A percentile compares a stretch with the other conserved stretches of the same genome.
phyloP scores from a whole-genome alignment of 1,284 basidiomycete genomes.

The Grifola frondosa region DNA sequence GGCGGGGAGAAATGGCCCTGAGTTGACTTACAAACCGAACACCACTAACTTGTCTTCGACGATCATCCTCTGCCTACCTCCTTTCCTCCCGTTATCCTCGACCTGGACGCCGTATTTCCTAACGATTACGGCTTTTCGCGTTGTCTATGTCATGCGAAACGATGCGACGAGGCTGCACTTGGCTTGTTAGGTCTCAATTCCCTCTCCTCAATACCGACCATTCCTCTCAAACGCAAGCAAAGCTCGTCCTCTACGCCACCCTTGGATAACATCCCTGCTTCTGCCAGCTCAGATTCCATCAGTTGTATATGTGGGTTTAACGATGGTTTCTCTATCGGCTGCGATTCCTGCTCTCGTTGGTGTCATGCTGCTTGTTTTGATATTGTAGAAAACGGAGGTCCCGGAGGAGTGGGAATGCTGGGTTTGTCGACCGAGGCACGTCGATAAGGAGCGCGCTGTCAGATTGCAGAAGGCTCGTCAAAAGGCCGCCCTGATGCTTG shows the following conservation, averaged over 20 bases:
- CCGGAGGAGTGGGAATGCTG: conserved; percentile 77
- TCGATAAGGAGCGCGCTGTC: conserved; percentile 48
- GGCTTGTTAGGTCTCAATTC: conserved; percentile 47
- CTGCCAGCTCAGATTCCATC: conserved; percentile 42
- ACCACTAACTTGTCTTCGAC: too few species aligned
- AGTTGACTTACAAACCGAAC: too few species aligned
- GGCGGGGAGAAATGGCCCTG: too few species aligned
- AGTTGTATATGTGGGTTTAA: conserved; percentile 76
- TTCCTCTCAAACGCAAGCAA: conserved; percentile 45
- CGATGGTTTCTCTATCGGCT: conserved; percentile 92
- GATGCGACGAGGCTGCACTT: conserved; percentile 51
- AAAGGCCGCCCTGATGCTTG: conserved; percentile 22
- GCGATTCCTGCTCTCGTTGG: conserved; percentile 88
- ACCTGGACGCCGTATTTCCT: background rate
- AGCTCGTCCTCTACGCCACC: conserved; percentile 7
- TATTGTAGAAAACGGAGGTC: conserved; percentile 63
- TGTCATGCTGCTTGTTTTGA: conserved; percentile 89
- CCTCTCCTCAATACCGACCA: conserved; percentile 34
- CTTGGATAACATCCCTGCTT: conserved; percentile 8
- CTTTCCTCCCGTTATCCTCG: background rate
- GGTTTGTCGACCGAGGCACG: conserved; percentile 50
- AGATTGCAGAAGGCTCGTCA: conserved; percentile 43
- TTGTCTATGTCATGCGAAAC: conserved; percentile 38
- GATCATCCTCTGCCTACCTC: background rate
- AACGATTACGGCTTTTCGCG: conserved; percentile 2